Base-by-base conservation (phyloP, 202 grass and related monocot species). In the Zoysia matrella region DNA sequence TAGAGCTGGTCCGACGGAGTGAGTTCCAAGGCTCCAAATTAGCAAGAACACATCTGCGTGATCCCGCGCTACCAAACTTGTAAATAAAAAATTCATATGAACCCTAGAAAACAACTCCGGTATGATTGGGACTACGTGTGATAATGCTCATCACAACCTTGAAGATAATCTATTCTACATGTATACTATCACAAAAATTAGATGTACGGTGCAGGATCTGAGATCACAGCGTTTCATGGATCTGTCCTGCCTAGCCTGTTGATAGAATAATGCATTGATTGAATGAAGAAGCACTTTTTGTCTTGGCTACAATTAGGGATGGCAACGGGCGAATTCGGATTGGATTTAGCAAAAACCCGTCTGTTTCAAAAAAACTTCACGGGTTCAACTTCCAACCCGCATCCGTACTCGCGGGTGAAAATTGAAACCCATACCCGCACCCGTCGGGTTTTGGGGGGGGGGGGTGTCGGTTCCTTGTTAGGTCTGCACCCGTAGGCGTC, bases 101-200 rank as follows among this genome's bases (percentile, higher is more conserved):
- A 70, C 39, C 11, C 55, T 50, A 30, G 5, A 7, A 8, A 36
- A 1, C 58, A 68, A 51, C 11, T 84, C 83, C 5, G 39, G 3
- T 11, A 6, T 16, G 60, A 77, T 68, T 60, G 60, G 22, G 56
- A 44, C 65, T 78, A 78, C 75, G 61, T 91, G 89, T 79, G 77
- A 82, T 48, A 51, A 67, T 58, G 60, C 65, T 58, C 75, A 85
- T 85, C 85, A 88, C 82, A 74, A 60, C 36, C 67, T 44, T 51
- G 67, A 52, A 72, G 63, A 14, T 83, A 85, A 42, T 45, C 53
- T 88, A 88, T 57, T 82, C 40, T 39, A 36, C 9, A 8, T 36
- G 39, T 13, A 11, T 40, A 14, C 10, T 47, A n/a, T 41, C 55
- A 41, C 13, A 52, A 15, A 61, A 8, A 71, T 6, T 56, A 56